Base-by-base conservation (phyloP, 768 basidiomycete species). In the Antrodiella citrinella region DNA sequence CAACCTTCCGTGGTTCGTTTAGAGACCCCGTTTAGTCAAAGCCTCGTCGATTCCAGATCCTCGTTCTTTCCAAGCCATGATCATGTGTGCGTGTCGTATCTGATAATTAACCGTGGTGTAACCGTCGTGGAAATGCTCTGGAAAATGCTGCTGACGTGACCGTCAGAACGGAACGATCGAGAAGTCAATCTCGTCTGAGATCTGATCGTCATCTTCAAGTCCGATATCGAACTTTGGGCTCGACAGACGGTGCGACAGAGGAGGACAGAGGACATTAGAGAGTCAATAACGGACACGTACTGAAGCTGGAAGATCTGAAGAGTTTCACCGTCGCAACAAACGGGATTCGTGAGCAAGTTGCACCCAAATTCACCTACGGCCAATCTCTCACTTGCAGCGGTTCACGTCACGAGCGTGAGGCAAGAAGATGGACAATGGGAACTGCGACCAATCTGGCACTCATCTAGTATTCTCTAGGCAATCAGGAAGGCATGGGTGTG, bases 31-130 rank as follows among this genome's bases (percentile, higher is more conserved):
- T 11, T 46, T 53, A 3, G 49, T 15, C 21, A n/a, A 24, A 7
- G 4, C 2, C 4, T 45, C 30, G 30, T 15, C 15, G 30, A 35
- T 7, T 35, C 15, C 30, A 35, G 7, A 7, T 15, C 7, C 30
- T 35, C 30, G 7, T 15, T 15, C 30, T 15, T 15, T 35, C 15
- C 30, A 7, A 7, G 7, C 30, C 7, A 7, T 7, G 30, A 35
- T 35, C 30, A 35, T 35, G 30, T 35, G 30, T 35, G 30, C 30
- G 15, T 15, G 30, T 15, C 15, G 30, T 48, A 51, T 54, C 54
- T 23, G 50, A 51, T 54, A 30, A 51, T 51, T 51, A 38, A 11
- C 54, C 54, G 54, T 45, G 42, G 47, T 41, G 51, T 47, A 54
- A 19, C 54, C 54, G 47, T 22, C 4, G 9, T 23, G 30, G 30